Base-by-base conservation (phyloP, 2,329 filamentous ascomycete species). In the Colletotrichum sp. region DNA sequence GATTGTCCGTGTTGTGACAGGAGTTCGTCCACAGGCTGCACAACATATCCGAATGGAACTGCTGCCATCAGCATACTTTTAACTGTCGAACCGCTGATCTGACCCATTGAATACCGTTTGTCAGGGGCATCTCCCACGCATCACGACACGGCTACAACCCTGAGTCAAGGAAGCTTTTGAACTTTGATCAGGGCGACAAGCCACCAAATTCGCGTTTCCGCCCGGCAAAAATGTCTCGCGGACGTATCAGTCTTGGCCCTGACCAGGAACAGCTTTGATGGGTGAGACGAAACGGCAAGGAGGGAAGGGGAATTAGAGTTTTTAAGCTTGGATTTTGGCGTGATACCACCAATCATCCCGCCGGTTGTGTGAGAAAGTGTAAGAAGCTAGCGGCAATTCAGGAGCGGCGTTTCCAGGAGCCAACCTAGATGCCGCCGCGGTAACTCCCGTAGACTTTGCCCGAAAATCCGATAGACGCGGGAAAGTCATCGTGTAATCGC, bases 311-410 rank as follows among this genome's bases (percentile, higher is more conserved):
- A 18, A 67, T n/a, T 67, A 67, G 21, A 57, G 43, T 59, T 67
- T 67, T 67, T 65, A 55, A 67, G 65, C 65, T 67, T 67, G 43
- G 43, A 21, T 52, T 52, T 52, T 52, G 43, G 43, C 43, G 7
- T 52, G n/a, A 52, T 52, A 0, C 43, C 21, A 12, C 48, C 48
- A 39, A 26, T 57, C 21, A 67, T 67, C 21, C 43, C 65, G 48
- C 21, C 65, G 65, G 65, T 30, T 36, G 65, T 67, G 65, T 34
- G 32, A 67, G 28, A 30, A 34, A 13, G 5, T 36, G 65, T 57
- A 21, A 13, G 43, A 21, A 52, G 43, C 43, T 52, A 52, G 43
- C n/a, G 32, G 32, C 61, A 52, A 52, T 52, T 13, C n/a, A 52
- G 43, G 43, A 21, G 7, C n/a, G 39, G 18, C 39, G 43, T 52